phyloP scores from a whole-genome alignment of 2,329 filamentous ascomycete genomes.

The Bipolaris cookei region DNA sequence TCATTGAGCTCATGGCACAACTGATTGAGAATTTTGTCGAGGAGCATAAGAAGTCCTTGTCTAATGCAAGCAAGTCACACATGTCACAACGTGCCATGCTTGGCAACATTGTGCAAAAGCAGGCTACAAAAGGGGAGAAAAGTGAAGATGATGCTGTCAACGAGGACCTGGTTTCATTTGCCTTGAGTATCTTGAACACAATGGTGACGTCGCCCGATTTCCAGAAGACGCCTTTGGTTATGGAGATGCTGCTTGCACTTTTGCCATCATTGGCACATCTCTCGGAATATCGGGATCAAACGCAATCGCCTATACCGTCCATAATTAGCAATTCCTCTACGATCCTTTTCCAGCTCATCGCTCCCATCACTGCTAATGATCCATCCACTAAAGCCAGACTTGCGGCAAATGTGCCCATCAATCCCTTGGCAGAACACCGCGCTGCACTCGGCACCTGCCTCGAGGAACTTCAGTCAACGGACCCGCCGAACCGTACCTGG shows the following conservation, averaged over 20 bases:
- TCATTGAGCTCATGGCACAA: conserved; percentile 68
- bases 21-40: conserved; percentile 58
- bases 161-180: conserved; percentile 50
- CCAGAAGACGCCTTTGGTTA: conserved; percentile 36
- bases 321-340: conserved; percentile 36
- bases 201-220: conserved; percentile 46
- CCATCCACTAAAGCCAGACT: neutral
- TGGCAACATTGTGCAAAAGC: conserved; percentile 30
- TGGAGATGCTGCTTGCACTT: conserved; percentile 18
- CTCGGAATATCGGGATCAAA: conserved; percentile 11
- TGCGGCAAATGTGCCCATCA: conserved; percentile 43
- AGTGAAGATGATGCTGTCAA: conserved; percentile 11
- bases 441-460: conserved; percentile 29
- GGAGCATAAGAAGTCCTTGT: conserved; percentile 55
- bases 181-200: conserved; percentile 50
- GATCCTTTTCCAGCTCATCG: conserved; percentile 59
- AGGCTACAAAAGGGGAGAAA: neutral
- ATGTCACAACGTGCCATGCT: conserved; percentile 38
- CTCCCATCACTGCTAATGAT: conserved; percentile 59
- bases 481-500: conserved; percentile 48
- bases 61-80: conserved; percentile 16
- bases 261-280: conserved; percentile 34
- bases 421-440: conserved; percentile 59
- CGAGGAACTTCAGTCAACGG: conserved; percentile 40
- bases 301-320: conserved; percentile 18